Conservation (phyloP, 176 grass and related monocot species). For the Coix lacrymajobi region DNA sequence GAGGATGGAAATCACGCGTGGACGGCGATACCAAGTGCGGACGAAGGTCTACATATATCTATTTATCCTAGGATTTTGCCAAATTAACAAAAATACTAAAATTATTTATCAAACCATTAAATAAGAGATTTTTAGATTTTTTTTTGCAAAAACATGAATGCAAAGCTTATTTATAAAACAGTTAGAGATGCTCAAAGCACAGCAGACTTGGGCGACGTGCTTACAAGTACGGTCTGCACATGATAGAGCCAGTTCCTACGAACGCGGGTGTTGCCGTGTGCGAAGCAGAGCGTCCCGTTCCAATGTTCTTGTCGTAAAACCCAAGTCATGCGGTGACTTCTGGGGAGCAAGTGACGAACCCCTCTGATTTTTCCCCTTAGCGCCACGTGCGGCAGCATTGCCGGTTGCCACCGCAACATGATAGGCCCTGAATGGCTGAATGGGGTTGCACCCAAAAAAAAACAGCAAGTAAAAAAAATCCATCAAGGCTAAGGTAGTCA, state of each 20-base stretch:
- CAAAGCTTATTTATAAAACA: no score
- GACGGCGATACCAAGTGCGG: no score
- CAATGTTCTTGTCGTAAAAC: conserved; percentile 5
- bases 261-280: neutral
- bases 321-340: neutral
- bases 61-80: no score
- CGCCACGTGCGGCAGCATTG: neutral
- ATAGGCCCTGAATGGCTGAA: neutral
- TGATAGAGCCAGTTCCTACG: neutral
- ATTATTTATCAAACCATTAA: no score
- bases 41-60: no score
- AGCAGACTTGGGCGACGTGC: neutral
- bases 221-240: neutral
- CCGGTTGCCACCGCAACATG: neutral
- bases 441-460: neutral
- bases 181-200: no score
- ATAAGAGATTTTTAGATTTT: no score
- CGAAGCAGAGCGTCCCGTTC: neutral
- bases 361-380: neutral
- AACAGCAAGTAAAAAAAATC: neutral
- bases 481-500: neutral
- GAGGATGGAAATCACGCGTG: no score
- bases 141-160: no score
- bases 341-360: neutral
- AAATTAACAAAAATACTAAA: no score